A percentile compares a stretch with the other conserved stretches of the same genome.
These are phyloP conservation scores for Penicillium sp. DNA, from an alignment of 2,329 filamentous ascomycete species.

Conservation along the genomic window DNA sequence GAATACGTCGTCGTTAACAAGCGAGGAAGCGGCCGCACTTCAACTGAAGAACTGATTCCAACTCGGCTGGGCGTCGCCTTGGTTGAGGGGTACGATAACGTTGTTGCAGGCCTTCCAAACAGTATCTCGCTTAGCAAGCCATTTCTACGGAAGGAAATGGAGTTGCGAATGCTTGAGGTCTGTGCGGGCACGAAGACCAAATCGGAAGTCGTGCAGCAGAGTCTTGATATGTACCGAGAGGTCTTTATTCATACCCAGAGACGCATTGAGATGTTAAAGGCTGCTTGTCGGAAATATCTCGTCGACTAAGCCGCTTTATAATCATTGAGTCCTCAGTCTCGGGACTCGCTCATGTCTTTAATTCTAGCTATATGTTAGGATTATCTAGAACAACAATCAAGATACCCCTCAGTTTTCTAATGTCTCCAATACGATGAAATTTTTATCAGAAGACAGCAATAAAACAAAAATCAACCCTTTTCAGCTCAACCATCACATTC, in stretches of 20 bases:
- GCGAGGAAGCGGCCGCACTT: slow-evolving; percentile 49
- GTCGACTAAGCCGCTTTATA: slow-evolving; percentile 34
- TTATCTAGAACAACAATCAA: background rate
- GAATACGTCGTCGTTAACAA: slow-evolving; percentile 75
- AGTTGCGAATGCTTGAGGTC: slow-evolving; percentile 93
- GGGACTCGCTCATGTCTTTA: background rate
- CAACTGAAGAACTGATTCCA: slow-evolving; percentile 84
- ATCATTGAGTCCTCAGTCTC: background rate
- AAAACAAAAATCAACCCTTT: background rate
- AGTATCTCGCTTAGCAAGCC: slow-evolving; percentile 81
- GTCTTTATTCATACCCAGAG: slow-evolving; percentile 82
- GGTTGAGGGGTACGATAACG: slow-evolving; percentile 90
- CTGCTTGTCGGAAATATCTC: slow-evolving; percentile 60
- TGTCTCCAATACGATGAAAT: background rate
- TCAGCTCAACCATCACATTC: background rate
- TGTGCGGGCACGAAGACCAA: slow-evolving; percentile 81
- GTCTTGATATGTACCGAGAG: slow-evolving; percentile 79
- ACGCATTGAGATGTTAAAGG: slow-evolving; percentile 65
- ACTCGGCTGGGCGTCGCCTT: slow-evolving; percentile 88
- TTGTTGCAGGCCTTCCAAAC: slow-evolving; percentile 75
- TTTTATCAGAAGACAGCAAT: background rate
- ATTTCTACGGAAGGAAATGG: slow-evolving; percentile 96
- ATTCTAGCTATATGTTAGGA: background rate
- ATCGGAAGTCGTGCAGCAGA: slow-evolving; percentile 75
- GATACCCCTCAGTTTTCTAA: background rate